phyloP scores from a whole-genome alignment of 2,329 filamentous ascomycete species.

The Neonectria magnoliae region DNA sequence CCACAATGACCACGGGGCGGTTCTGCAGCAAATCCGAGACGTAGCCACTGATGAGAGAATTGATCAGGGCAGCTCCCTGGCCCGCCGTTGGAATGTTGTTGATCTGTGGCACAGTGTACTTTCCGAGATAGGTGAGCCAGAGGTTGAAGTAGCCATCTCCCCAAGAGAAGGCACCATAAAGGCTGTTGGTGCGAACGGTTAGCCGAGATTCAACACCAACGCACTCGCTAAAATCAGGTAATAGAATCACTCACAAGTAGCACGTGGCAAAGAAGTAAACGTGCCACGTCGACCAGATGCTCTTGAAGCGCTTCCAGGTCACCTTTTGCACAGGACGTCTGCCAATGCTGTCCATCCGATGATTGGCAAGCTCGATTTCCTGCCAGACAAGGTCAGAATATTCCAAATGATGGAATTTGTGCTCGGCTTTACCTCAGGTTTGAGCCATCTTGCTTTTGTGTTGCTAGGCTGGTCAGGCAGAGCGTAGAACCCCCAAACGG shows the following conservation, averaged over 20 bases:
- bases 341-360: constrained; percentile 19
- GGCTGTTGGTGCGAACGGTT: neutral
- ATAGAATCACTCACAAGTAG: constrained; percentile 12
- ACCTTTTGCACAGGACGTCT: constrained; percentile 22
- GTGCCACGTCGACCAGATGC: constrained; percentile 25
- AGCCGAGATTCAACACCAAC: neutral
- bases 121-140: constrained; percentile 48
- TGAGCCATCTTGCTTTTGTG: constrained; percentile 24
- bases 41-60: constrained; percentile 23
- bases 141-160: constrained; percentile 47
- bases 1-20: constrained; percentile 24
- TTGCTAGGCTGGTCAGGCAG: constrained; percentile 26
- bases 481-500: constrained; percentile 30
- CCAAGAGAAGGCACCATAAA: constrained; percentile 25
- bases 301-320: constrained; percentile 24
- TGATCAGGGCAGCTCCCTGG: constrained; percentile 24
- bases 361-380: constrained; percentile 20
- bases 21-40: constrained; percentile 22
- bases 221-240: neutral
- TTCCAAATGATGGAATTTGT: no score
- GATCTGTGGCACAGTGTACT: constrained; percentile 49
- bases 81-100: constrained; percentile 55
- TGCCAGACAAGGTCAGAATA: neutral
- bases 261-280: constrained; percentile 25
- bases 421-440: neutral